These are phyloP conservation scores for Pelargonium myrrhifolium DNA, from an alignment of 441 rosid genomes.

Conservation along the genomic window DNA sequence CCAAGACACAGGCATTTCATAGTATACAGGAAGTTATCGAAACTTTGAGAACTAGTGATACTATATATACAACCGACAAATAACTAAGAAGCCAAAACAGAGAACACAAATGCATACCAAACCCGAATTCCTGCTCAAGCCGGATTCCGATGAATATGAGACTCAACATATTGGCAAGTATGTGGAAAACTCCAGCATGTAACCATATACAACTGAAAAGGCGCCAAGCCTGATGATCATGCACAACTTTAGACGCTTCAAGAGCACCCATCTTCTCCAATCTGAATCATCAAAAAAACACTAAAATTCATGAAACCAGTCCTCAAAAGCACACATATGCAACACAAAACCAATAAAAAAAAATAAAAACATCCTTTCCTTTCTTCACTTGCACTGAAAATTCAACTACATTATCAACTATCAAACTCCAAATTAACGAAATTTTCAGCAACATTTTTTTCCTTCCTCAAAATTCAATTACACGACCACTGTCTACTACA, in stretches of 20 bases:
- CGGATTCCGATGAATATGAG: slow-evolving; percentile 83
- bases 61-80: not conserved
- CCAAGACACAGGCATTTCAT: too few species aligned
- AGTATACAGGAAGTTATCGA: too few species aligned
- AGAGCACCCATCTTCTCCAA: slow-evolving; percentile 81
- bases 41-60: not conserved
- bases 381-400: not conserved
- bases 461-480: too few species aligned
- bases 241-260: slow-evolving; percentile 42
- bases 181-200: slow-evolving; percentile 92
- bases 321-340: too few species aligned
- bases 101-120: slow-evolving; percentile 38
- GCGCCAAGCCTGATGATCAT: slow-evolving; percentile 61
- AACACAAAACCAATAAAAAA: too few species aligned
- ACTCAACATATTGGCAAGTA: slow-evolving; percentile 92
- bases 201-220: slow-evolving; percentile 79
- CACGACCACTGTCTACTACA: too few species aligned
- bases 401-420: not conserved
- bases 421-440: not conserved
- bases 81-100: not conserved
- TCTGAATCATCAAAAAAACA: slow-evolving; percentile 28
- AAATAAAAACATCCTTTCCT: not conserved
- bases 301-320: not conserved
- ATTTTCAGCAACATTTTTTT: too few species aligned
- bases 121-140: slow-evolving; percentile 90